Evolutionary conservation across 202 grass and related monocot species (phyloP).

Genomic region (Hordeum pubiflorum): DNA sequence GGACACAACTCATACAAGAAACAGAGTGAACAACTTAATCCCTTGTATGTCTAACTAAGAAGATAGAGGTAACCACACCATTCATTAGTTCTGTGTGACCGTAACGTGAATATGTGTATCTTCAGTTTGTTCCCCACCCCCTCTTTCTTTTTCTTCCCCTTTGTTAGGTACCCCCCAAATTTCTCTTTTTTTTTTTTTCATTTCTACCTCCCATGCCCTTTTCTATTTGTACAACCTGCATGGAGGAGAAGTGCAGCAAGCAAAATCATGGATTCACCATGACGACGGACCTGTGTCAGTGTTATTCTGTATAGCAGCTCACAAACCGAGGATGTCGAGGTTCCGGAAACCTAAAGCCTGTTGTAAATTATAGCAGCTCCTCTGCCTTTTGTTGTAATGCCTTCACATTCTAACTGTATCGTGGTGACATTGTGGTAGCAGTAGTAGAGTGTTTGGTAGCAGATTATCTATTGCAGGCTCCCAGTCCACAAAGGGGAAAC

Average conservation of each 20-base stretch:
- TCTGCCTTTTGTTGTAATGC: slow-evolving; percentile 11
- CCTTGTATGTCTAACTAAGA: slow-evolving; percentile 45
- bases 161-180: slow-evolving; percentile 23
- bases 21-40: slow-evolving; percentile 41
- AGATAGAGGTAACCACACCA: slow-evolving; percentile 55
- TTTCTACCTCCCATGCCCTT: slow-evolving; percentile 21
- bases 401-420: slow-evolving; percentile 8
- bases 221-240: slow-evolving; percentile 34
- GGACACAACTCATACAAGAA: slow-evolving; percentile 67
- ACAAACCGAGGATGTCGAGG: neutral
- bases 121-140: neutral
- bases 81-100: slow-evolving; percentile 38
- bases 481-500: slow-evolving; percentile 3
- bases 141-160: neutral
- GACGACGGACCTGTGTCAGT: slow-evolving; percentile 9
- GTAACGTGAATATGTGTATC: slow-evolving; percentile 43
- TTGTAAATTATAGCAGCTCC: slow-evolving; percentile 21
- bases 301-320: slow-evolving; percentile 28
- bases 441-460: neutral
- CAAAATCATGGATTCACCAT: slow-evolving; percentile 33
- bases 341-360: slow-evolving; percentile 18
- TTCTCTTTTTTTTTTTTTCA: neutral
- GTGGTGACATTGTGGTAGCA: neutral
- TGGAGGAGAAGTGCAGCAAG: slow-evolving; percentile 60
- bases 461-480: slow-evolving; percentile 10